Percentiles rank a stretch among this genome's conserved stretches.
Conservation (phyloP, 2,329 filamentous ascomycete species). For the Immersiporthe knoxdaviesiana region DNA sequence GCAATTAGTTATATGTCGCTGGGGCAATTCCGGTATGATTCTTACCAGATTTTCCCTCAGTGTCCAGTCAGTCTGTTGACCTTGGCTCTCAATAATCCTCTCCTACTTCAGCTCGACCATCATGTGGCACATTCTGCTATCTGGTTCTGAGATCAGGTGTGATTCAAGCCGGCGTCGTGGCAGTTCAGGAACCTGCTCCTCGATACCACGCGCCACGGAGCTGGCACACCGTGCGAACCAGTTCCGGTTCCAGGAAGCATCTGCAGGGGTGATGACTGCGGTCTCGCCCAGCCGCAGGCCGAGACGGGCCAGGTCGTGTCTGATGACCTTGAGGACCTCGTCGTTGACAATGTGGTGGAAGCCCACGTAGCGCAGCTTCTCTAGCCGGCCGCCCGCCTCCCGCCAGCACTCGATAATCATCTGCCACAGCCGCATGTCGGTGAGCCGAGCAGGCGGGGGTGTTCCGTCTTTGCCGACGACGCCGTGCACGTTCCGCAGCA, state of each 20-base stretch:
- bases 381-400: not conserved
- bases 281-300: not conserved
- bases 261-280: not conserved
- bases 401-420: constrained; percentile 1
- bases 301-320: not conserved
- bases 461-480: too few species aligned
- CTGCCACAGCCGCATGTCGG: constrained; percentile 8
- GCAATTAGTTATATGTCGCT: not conserved
- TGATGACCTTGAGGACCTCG: not conserved
- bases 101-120: not conserved
- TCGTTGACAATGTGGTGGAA: constrained; percentile 7
- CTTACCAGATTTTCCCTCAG: not conserved
- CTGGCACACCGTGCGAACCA: constrained; percentile 3
- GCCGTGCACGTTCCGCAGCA: not conserved
- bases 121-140: not conserved
- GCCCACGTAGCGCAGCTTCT: not conserved
- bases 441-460: not conserved
- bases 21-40: not conserved
- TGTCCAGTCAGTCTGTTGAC: not conserved
- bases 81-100: too few species aligned
- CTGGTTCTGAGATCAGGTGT: not conserved
- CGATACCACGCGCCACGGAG: not conserved
- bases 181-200: not conserved
- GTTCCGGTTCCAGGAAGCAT: not conserved
- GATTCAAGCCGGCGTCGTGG: not conserved